Conservation (phyloP, 1,284 basidiomycete species). For the Gastroboletus turbinatus region DNA sequence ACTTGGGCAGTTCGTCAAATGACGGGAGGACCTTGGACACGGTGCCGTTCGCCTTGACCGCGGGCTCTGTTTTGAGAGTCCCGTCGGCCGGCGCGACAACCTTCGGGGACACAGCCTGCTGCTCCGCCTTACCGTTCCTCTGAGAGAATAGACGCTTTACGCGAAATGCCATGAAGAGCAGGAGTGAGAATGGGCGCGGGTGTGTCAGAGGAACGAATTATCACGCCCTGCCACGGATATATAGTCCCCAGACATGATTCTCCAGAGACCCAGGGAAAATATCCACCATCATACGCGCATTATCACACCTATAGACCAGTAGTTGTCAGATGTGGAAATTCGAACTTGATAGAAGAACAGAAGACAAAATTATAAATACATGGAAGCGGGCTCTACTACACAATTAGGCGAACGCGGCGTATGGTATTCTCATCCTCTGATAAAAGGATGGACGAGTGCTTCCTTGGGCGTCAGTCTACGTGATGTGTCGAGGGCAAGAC, state of each 20-base stretch:
- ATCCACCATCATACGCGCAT: not conserved
- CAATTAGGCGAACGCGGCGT: constrained; percentile 11
- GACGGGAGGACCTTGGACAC: constrained; percentile 42
- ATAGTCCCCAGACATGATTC: not conserved
- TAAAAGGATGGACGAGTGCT: constrained; percentile 86
- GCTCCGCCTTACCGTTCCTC: constrained; percentile 7
- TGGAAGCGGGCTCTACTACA: constrained; percentile 14
- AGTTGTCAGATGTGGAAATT: constrained; percentile 13
- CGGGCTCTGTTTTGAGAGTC: not conserved
- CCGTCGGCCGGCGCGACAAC: not conserved
- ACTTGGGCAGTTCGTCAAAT: constrained; percentile 62
- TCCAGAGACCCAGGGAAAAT: not conserved
- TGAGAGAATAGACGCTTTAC: constrained; percentile 20
- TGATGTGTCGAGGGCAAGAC: constrained; percentile 86
- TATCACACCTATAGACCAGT: constrained; percentile 8
- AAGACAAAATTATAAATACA: constrained; percentile 32
- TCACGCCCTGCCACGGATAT: constrained; percentile 2
- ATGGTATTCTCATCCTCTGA: constrained; percentile 54
- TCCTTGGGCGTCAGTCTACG: constrained; percentile 87
- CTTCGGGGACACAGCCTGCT: not conserved
- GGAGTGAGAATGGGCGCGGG: not conserved
- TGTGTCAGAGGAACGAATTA: not conserved
- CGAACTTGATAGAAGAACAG: constrained; percentile 2
- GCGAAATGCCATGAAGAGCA: constrained; percentile 1
- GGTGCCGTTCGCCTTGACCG: not conserved